Percentiles rank a stretch among this genome's conserved stretches.
Evolutionary conservation across 345 rosid genomes (phyloP).

Genomic region (Brassica rapa): DNA sequence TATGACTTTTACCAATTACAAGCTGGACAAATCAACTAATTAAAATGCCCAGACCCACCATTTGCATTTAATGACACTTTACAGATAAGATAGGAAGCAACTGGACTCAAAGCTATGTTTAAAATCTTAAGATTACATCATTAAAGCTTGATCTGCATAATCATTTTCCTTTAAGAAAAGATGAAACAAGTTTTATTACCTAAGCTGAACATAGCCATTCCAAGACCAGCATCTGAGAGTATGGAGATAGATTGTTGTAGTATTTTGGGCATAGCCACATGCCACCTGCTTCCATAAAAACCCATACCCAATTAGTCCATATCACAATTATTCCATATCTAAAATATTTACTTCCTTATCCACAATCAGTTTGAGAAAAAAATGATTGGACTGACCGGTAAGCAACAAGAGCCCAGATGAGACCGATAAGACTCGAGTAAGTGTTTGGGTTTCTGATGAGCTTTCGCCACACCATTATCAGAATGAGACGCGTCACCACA

Average conservation of each 20-base stretch:
- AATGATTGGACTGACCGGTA: conserved; percentile 56
- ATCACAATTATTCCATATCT: conserved; percentile 18
- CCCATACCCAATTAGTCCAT: conserved; percentile 24
- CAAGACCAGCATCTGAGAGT: conserved; percentile 97
- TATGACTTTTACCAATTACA: conserved; percentile 37
- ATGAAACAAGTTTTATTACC: conserved; percentile 44
- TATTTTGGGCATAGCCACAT: conserved; percentile 84
- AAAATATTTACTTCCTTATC: conserved; percentile 5
- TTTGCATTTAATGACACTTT: conserved; percentile 27
- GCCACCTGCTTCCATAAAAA: conserved; percentile 63
- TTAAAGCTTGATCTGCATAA: neutral
- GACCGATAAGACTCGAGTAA: conserved; percentile 90
- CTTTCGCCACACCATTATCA: conserved; percentile 98
- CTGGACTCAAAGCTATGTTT: conserved; percentile 6
- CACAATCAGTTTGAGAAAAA: neutral
- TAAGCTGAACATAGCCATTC: conserved; percentile 99
- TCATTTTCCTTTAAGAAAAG: neutral
- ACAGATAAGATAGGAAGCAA: conserved; percentile 17
- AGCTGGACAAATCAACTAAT: conserved; percentile 37
- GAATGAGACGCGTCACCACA: conserved; percentile 89
- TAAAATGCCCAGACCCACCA: conserved; percentile 13
- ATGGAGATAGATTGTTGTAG: conserved; percentile 78
- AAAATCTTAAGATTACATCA: conserved; percentile 11
- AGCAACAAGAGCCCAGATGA: conserved; percentile 83
- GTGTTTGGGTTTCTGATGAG: conserved; percentile 96